Conservation (phyloP, 345 rosid species). For the Erucastrum elatum region DNA sequence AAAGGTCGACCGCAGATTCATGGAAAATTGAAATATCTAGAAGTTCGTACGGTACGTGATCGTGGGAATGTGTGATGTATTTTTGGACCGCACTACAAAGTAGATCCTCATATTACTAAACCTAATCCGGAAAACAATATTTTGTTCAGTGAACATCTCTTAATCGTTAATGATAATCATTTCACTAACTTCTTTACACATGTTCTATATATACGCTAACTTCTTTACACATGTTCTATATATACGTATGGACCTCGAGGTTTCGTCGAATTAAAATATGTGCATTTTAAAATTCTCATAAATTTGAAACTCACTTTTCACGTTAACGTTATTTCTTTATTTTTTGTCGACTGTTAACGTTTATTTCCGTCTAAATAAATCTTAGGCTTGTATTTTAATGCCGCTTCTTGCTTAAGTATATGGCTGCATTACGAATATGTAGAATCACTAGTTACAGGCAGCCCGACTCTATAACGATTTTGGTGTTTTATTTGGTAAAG, state of each 20-base stretch:
- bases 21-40: conserved; percentile 10
- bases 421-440: background rate
- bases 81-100: conserved; percentile 25
- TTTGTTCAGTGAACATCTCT: conserved; percentile 27
- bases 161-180: background rate
- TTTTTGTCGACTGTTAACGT: background rate
- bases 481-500: background rate
- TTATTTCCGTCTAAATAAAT: background rate
- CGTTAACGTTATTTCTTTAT: background rate
- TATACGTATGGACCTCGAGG: background rate
- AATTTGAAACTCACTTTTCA: background rate
- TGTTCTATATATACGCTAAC: background rate
- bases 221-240: background rate
- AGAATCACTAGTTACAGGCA: background rate
- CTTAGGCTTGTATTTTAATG: background rate
- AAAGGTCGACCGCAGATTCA: conserved; percentile 10
- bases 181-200: background rate
- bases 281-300: background rate
- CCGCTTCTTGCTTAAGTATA: background rate
- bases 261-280: background rate
- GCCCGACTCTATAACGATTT: background rate
- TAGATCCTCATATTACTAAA: conserved; percentile 14
- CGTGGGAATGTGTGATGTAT: conserved; percentile 17
- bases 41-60: conserved; percentile 32
- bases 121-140: conserved; percentile 9